Conservation (phyloP, 73 alveolate genomes). For the Uronychia binucleata region DNA sequence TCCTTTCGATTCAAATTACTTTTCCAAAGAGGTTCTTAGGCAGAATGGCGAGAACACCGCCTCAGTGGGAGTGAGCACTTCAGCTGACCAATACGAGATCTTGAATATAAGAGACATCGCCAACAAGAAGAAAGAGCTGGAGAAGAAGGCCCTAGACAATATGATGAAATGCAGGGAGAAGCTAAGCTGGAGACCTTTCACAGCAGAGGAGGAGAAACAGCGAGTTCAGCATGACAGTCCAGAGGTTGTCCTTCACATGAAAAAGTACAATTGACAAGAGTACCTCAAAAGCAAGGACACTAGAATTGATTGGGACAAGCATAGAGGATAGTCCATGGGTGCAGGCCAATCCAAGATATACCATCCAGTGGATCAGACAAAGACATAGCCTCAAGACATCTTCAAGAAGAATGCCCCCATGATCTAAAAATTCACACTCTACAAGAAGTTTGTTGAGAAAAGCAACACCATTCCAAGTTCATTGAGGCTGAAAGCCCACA, state of each 20-base stretch:
- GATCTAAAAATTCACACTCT: neutral
- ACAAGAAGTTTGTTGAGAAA: neutral
- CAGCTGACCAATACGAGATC: neutral
- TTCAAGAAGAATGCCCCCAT: neutral
- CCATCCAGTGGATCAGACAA: no score
- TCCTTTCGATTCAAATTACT: neutral
- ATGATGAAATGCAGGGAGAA: neutral
- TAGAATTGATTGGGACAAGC: no score
- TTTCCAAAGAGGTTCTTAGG: neutral
- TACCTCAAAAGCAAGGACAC: neutral
- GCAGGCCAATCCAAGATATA: no score
- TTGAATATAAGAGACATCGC: neutral
- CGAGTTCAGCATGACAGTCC: neutral
- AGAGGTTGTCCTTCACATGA: neutral
- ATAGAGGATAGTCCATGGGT: no score
- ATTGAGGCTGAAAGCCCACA: no score
- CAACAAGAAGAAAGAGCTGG: neutral
- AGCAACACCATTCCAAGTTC: no score
- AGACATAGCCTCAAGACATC: neutral
- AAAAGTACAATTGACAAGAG: neutral
- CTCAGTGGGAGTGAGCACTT: neutral
- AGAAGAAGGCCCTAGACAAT: neutral
- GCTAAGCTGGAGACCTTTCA: neutral
- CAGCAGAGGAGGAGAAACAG: neutral
- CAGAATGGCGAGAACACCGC: neutral